These are phyloP conservation scores for Mortierella sp. DNA, from an alignment of 371 early-diverging fungal species.

Conservation along the genomic window DNA sequence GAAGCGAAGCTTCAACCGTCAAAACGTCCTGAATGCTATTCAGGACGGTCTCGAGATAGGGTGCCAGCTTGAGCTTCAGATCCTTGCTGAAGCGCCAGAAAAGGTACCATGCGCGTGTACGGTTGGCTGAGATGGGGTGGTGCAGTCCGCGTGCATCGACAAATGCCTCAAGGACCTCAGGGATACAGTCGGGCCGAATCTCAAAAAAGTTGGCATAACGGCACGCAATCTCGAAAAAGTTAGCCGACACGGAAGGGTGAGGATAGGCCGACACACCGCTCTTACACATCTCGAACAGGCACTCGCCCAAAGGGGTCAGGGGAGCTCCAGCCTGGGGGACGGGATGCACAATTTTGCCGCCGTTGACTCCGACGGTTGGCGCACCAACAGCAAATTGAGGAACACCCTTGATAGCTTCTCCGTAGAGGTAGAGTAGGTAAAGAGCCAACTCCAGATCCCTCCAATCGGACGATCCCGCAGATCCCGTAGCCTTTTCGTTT, in stretches of 20 bases:
- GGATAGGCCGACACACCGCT: constrained; percentile 81
- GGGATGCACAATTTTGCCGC: constrained; percentile 47
- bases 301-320: constrained; percentile 78
- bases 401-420: constrained; percentile 78
- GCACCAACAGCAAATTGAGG: constrained; percentile 66
- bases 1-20: constrained; percentile 76
- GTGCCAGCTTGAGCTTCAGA: constrained; percentile 73
- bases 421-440: constrained; percentile 82
- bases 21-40: constrained; percentile 82
- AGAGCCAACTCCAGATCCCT: constrained; percentile 87
- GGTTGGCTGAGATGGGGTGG: constrained; percentile 77
- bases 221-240: constrained; percentile 84
- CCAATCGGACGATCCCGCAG: constrained; percentile 71
- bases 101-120: constrained; percentile 91
- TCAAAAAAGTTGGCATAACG: constrained; percentile 87
- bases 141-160: constrained; percentile 87
- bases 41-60: constrained; percentile 78
- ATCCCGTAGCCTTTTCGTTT: constrained; percentile 65
- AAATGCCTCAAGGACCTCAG: constrained; percentile 81
- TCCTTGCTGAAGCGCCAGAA: constrained; percentile 89
- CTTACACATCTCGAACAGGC: constrained; percentile 81
- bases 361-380: constrained; percentile 56
- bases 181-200: constrained; percentile 75
- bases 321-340: constrained; percentile 45
- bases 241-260: constrained; percentile 83